phyloP scores from a whole-genome alignment of 2,329 filamentous ascomycete genomes.

The Cordyceps tenuipes region DNA sequence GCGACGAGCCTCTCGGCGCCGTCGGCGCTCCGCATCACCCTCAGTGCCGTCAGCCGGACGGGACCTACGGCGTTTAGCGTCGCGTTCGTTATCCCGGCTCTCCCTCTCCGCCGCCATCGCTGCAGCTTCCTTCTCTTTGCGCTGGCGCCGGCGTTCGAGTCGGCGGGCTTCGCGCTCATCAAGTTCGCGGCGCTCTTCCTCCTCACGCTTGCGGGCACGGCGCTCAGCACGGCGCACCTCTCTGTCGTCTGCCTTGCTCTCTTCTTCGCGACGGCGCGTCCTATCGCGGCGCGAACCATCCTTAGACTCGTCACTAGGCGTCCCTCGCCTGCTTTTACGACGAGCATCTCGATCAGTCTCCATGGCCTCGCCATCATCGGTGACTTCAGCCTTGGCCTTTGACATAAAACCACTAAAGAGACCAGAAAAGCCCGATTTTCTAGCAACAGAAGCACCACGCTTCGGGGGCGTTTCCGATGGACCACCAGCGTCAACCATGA shows the following conservation, averaged over 20 bases:
- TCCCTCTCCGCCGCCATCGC: conserved; percentile 33
- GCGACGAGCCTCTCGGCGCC: conserved; percentile 39
- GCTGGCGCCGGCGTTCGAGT: conserved; percentile 40
- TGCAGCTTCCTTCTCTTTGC: conserved; percentile 40
- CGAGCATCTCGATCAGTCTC: conserved; percentile 55
- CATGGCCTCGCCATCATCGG: conserved; percentile 38
- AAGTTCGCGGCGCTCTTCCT: conserved; percentile 38
- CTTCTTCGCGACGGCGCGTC: conserved; percentile 15
- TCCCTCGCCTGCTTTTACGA: conserved; percentile 49
- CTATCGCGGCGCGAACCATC: conserved; percentile 36
- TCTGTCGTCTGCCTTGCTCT: conserved; percentile 40
- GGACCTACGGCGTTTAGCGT: conserved; percentile 39
- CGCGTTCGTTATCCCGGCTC: conserved; percentile 37
- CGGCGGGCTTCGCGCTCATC: conserved; percentile 43
- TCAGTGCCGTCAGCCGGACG: conserved; percentile 32
- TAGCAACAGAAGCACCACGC: conserved; percentile 31
- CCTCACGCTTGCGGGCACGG: conserved; percentile 40
- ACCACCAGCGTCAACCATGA: conserved; percentile 29
- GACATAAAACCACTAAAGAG: conserved; percentile 54
- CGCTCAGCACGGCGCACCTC: conserved; percentile 50
- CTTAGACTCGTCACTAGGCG: conserved; percentile 45
- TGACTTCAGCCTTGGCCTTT: conserved; percentile 38
- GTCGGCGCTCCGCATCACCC: conserved; percentile 47
- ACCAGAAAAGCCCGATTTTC: conserved; percentile 47
- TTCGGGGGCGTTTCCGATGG: conserved; percentile 26